Evolutionary conservation across 2,329 filamentous ascomycete genomes (phyloP), one percentile per base, ranked within the genome.

Genomic region (Cercospora berteroae): DNA sequence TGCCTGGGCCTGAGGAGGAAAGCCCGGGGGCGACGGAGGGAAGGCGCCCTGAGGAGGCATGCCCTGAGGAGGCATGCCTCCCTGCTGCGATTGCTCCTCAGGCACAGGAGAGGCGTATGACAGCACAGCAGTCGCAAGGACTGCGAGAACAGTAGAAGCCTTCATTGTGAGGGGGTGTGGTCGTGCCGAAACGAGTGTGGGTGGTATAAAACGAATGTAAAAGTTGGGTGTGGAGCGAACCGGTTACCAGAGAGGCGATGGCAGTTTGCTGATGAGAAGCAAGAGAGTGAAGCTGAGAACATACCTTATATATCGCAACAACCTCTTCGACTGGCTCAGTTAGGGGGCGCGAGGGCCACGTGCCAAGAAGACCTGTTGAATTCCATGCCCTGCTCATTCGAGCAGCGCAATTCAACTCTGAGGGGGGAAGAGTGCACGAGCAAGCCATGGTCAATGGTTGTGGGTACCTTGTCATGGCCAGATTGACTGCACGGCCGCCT

Each of bases 181-280:
- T 25, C 13, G 18, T 50, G 36, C 23, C 42, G 39, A 50, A 65
- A 65, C 44, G 63, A 65, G 29, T 60, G 63, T 65, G 63, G 66
- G 25, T 27, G 55, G 12, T 63, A 23, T 29, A 58, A 64, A 68
- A 68, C 58, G 66, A 68, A 65, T 65, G 66, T 68, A 68, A 68
- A 65, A 65, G 66, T 68, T 62, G 66, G 66, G 60, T 62, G 56
- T 65, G 56, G 50, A 68, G 66, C 61, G 64, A 66, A 67, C 66
- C 58, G 56, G 62, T 63, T 61, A 58, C 48, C 42, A 25, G 57
- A 67, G 61, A 67, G 63, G 59, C 59, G 55, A 48, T 59, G 63
- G 50, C 66, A 65, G 66, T 68, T 68, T 63, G 52, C 62, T 68
- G 66, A 63, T 62, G 66, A 61, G 56, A 62, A 61, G 33, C 50